These are phyloP conservation scores for Thermothielavioides terrestris DNA, from an alignment of 495 filamentous ascomycete species.

Conservation along the genomic window DNA sequence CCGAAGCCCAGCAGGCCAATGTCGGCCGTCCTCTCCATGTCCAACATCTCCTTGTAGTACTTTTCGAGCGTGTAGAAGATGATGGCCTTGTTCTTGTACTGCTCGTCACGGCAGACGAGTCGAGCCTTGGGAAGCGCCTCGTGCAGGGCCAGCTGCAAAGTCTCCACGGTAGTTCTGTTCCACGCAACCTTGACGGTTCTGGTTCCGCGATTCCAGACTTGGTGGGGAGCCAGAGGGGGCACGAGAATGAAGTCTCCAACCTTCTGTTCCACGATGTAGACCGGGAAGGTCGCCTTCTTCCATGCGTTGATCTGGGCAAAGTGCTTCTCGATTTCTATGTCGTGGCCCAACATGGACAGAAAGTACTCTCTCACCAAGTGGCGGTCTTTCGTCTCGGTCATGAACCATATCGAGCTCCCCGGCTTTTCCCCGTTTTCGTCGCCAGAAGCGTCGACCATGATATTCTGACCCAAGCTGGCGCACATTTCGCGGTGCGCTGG, in stretches of 20 bases:
- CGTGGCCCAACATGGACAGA: slow-evolving; percentile 80
- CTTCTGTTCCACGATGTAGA: slow-evolving; percentile 85
- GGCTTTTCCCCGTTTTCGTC: slow-evolving; percentile 60
- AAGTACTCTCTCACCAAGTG: slow-evolving; percentile 85
- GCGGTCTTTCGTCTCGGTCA: slow-evolving; percentile 89
- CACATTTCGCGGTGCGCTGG: slow-evolving; percentile 98
- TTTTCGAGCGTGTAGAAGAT: slow-evolving; percentile 74
- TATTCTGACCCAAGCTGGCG: slow-evolving; percentile 87
- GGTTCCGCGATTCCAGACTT: slow-evolving; percentile 96
- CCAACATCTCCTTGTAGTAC: slow-evolving; percentile 58
- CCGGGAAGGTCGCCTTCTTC: slow-evolving; percentile 84
- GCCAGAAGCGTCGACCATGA: slow-evolving; percentile 89
- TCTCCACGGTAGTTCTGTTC: slow-evolving; percentile 94
- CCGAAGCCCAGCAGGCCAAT: slow-evolving; percentile 34
- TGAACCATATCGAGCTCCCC: slow-evolving; percentile 94
- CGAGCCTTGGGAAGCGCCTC: slow-evolving; percentile 82
- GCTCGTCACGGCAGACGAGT: slow-evolving; percentile 93
- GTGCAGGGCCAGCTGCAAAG: slow-evolving; percentile 70
- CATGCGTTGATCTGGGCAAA: slow-evolving; percentile 91
- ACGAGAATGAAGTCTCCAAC: slow-evolving; percentile 93
- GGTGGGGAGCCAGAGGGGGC: slow-evolving; percentile 92
- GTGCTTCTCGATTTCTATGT: slow-evolving; percentile 92
- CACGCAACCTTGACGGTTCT: slow-evolving; percentile 94
- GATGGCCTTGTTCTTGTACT: slow-evolving; percentile 97
- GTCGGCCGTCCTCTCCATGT: slow-evolving; percentile 39